These are phyloP conservation scores for Blepharisma stoltei DNA, from an alignment of 73 alveolate species.

Conservation along the genomic window DNA sequence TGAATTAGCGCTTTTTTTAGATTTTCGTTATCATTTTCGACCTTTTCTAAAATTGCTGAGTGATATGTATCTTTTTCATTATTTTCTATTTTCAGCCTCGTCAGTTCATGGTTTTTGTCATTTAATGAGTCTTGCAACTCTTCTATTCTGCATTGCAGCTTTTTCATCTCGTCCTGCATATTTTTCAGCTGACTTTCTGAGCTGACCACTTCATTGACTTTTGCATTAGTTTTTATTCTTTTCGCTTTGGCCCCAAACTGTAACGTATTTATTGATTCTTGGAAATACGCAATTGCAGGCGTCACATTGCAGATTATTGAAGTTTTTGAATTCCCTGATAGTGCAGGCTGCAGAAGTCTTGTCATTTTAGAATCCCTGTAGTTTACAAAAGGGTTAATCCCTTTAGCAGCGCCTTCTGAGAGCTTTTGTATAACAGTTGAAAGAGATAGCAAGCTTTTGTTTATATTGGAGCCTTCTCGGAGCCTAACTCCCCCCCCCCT, in stretches of 20 bases:
- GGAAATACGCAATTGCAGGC: not conserved
- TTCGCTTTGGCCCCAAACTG: slow-evolving; percentile 25
- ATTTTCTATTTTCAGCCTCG: no score
- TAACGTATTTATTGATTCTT: slow-evolving; percentile 2
- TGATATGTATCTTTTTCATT: no score
- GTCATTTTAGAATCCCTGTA: slow-evolving; percentile 31
- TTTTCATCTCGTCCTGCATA: no score
- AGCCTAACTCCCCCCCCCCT: no score
- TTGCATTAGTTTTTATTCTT: not conserved
- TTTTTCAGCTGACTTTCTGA: not conserved
- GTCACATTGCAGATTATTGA: slow-evolving; percentile 17
- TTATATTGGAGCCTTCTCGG: slow-evolving; percentile 77
- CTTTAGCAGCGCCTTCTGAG: slow-evolving; percentile 63
- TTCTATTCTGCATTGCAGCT: no score
- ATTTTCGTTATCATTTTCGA: no score
- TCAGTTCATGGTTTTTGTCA: no score
- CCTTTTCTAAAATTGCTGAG: no score
- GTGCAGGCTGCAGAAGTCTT: slow-evolving; percentile 6
- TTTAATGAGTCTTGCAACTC: no score
- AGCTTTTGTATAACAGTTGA: slow-evolving; percentile 70
- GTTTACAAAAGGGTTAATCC: slow-evolving; percentile 35
- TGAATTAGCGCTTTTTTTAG: no score
- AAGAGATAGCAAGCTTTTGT: slow-evolving; percentile 60
- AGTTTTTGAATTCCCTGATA: not conserved
- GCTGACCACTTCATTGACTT: not conserved